Evolutionary conservation across 768 basidiomycete genomes (phyloP), one percentile per base, ranked within the genome.

Genomic region (Calvatia gigantea): DNA sequence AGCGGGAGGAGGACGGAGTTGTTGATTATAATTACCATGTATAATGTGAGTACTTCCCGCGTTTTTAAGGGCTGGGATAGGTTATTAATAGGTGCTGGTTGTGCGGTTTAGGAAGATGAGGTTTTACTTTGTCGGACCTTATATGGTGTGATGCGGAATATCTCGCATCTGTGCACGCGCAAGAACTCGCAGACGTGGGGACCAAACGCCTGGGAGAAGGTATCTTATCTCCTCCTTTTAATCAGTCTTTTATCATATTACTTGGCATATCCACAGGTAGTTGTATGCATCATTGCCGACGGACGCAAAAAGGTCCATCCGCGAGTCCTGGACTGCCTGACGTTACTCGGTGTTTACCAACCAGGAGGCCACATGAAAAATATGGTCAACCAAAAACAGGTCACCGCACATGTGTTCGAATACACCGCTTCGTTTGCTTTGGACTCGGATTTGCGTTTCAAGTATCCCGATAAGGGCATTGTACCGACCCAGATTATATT

Each of bases 131-230:
- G 91, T 68, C 75, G 96, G 55, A 98, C 96, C 6, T 75, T 98
- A 71, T 89, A 95, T 67, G 96, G 96, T 25, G 93, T 98, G 11
- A 97, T 97, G 91, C 81, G 81, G 42, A 91, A 91, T 64, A 89
- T 91, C 43, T 77, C 86, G 5, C 87, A 89, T 69, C 73, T 91
- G 17, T 91, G 90, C 65, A 83, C 89, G 19, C 83, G 96, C 28
- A 91, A 91, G 65, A 88, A 88, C 57, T 93, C 90, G 8, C 90
- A 92, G 63, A 97, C 93, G 4, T 98, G 96, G 96, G 96, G 96
- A 2, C 83, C 85, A 3, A 94, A 96, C 42, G 89, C 93, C 3
- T 98, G 96, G 96, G 93, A 98, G 70, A 98, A 97, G 82, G 89
- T 84, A 46, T 19, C 60, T 46, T 33, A 14, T 15, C 33, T n/a